These are phyloP conservation scores for Phytophthora quininea DNA, from an alignment of 352 stramenopile genomes.

Conservation along the genomic window DNA sequence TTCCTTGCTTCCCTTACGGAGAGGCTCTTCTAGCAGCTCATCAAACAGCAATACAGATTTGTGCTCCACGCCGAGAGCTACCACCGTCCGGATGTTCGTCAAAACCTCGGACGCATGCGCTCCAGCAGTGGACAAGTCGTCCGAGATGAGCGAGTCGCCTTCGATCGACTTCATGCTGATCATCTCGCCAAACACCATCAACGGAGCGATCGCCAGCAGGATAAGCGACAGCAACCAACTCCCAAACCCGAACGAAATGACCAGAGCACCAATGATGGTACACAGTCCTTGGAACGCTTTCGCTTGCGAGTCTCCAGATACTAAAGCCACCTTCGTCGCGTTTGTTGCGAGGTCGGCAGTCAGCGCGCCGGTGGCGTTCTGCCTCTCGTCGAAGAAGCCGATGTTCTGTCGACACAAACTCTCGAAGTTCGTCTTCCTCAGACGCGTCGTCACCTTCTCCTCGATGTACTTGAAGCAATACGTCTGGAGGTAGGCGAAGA, in stretches of 20 bases:
- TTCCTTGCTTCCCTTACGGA: conserved; percentile 27
- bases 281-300: conserved; percentile 43
- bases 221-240: conserved; percentile 69
- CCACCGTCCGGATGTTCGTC: conserved; percentile 43
- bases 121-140: conserved; percentile 27
- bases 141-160: conserved; percentile 5
- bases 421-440: conserved; percentile 48
- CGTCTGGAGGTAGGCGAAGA: conserved; percentile 38
- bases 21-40: conserved; percentile 22
- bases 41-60: conserved; percentile 21
- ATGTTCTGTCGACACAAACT: conserved; percentile 42
- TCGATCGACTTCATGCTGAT: conserved; percentile 38
- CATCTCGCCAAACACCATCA: conserved; percentile 46
- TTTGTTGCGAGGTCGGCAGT: conserved; percentile 50
- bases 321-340: conserved; percentile 44
- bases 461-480: conserved; percentile 50
- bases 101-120: conserved; percentile 46
- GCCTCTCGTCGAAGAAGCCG: conserved; percentile 68
- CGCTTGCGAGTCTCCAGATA: conserved; percentile 49
- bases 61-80: conserved; percentile 37
- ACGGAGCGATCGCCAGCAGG: conserved; percentile 55
- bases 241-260: conserved; percentile 60
- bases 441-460: conserved; percentile 47
- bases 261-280: conserved; percentile 46
- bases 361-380: conserved; percentile 54